Evolutionary conservation across 176 grass and related monocot species (phyloP).

Genomic region (Bothriochloa decipiens): DNA sequence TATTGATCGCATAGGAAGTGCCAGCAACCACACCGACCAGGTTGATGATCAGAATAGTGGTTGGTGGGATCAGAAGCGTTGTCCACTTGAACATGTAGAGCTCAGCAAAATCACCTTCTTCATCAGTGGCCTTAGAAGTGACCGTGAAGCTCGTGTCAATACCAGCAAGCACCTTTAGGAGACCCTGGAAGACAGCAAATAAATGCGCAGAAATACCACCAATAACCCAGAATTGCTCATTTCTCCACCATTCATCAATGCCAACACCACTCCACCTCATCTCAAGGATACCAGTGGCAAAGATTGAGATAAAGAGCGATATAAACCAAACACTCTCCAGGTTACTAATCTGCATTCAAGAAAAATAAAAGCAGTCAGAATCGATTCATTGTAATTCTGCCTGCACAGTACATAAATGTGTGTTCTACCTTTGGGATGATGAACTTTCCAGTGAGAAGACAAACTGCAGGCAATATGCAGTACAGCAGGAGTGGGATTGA

Average conservation of each 20-base stretch:
- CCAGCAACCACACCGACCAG: conserved; percentile 73
- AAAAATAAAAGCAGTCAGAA: not conserved
- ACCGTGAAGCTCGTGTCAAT: conserved; percentile 87
- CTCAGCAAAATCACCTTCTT: conserved; percentile 72
- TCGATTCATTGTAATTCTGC: not conserved
- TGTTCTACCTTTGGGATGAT: conserved; percentile 81
- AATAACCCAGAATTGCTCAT: conserved; percentile 87
- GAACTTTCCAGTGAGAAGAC: conserved; percentile 91
- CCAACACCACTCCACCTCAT: conserved; percentile 91
- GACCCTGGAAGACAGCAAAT: conserved; percentile 80
- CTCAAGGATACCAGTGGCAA: conserved; percentile 82
- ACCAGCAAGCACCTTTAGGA: conserved; percentile 75
- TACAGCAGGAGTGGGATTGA: conserved; percentile 79
- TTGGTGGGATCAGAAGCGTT: conserved; percentile 79
- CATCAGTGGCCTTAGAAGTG: conserved; percentile 76
- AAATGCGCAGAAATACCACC: conserved; percentile 82
- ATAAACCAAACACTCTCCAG: conserved; percentile 89
- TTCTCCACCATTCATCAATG: conserved; percentile 90
- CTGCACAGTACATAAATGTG: not conserved
- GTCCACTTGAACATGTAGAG: conserved; percentile 92
- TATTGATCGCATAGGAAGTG: conserved; percentile 80
- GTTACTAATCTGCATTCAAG: conserved; percentile 78
- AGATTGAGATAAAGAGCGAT: conserved; percentile 81
- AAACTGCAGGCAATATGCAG: conserved; percentile 79
- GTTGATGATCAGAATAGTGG: conserved; percentile 79